Evolutionary conservation across 305 asterid species (phyloP).

Genomic region (Solanum hybrid): DNA sequence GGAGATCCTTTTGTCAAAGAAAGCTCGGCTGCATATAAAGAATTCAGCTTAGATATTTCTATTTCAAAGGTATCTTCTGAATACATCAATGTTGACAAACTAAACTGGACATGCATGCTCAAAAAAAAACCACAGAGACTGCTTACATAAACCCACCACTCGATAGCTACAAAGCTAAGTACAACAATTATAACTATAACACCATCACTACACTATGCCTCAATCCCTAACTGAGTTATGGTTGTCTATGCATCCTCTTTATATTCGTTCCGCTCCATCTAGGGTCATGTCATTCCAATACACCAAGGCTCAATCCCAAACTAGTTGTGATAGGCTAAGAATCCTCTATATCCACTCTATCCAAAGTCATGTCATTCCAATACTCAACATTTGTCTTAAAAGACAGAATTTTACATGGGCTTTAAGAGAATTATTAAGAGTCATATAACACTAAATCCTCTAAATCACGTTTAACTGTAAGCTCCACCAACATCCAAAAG

Average conservation of each 20-base stretch:
- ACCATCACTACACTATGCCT: background rate
- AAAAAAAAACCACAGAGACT: too few relatives aligned
- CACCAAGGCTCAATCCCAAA: background rate
- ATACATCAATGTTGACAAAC: background rate
- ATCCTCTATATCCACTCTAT: background rate
- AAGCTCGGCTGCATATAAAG: constrained; percentile 7
- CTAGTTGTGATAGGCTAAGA: background rate
- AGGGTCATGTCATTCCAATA: background rate
- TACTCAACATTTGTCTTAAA: background rate
- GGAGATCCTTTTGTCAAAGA: constrained; percentile 12
- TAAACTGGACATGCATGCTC: background rate
- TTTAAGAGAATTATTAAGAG: background rate
- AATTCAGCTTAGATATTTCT: background rate
- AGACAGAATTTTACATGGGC: background rate
- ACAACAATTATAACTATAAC: background rate
- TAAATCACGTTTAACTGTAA: background rate
- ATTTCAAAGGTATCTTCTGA: background rate
- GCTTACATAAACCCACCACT: background rate
- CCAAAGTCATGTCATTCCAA: background rate
- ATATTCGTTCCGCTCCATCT: background rate
- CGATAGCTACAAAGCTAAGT: background rate
- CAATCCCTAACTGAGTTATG: background rate
- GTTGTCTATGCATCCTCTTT: background rate
- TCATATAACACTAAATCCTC: background rate
- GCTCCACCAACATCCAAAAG: background rate